Evolutionary conservation across 495 filamentous ascomycete species (phyloP).

Genomic region (Neurospora sp.): DNA sequence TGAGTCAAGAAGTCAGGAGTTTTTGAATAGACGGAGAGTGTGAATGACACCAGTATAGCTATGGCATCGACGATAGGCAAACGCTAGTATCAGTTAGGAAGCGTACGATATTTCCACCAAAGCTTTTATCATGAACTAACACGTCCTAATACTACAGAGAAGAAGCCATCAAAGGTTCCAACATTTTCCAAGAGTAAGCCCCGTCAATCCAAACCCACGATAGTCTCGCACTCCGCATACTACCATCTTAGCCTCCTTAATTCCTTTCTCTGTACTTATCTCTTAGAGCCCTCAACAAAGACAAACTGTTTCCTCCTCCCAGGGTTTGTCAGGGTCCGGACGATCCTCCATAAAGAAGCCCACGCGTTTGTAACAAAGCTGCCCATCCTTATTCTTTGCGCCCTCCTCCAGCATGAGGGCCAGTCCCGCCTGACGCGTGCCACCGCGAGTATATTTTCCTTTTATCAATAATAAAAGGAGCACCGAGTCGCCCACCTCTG

Average conservation of each 20-base stretch:
- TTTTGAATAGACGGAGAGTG: no score
- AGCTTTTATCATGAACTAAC: not conserved
- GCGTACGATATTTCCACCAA: fast-evolving
- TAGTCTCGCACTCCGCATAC: not conserved
- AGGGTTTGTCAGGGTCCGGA: no score
- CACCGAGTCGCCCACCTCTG: not conserved
- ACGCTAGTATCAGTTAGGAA: no score
- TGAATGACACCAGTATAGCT: fast-evolving
- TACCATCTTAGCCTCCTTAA: fast-evolving
- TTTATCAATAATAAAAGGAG: not conserved
- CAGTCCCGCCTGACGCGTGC: not conserved
- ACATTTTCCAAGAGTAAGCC: not conserved
- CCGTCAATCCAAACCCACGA: not conserved
- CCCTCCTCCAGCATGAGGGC: not conserved
- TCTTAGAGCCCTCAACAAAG: not conserved
- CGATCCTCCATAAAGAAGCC: not conserved
- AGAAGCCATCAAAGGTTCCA: not conserved
- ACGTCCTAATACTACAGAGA: not conserved
- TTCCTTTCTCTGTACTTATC: not conserved
- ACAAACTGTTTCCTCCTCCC: not conserved
- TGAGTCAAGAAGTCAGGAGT: no score
- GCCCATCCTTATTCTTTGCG: not conserved
- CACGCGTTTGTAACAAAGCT: not conserved
- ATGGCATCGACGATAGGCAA: not conserved
- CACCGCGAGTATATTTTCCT: not conserved